Percentiles rank a stretch among this genome's conserved stretches.
These are phyloP conservation scores for Fremontodendron californicum DNA, from an alignment of 345 rosid genomes.

Conservation along the genomic window DNA sequence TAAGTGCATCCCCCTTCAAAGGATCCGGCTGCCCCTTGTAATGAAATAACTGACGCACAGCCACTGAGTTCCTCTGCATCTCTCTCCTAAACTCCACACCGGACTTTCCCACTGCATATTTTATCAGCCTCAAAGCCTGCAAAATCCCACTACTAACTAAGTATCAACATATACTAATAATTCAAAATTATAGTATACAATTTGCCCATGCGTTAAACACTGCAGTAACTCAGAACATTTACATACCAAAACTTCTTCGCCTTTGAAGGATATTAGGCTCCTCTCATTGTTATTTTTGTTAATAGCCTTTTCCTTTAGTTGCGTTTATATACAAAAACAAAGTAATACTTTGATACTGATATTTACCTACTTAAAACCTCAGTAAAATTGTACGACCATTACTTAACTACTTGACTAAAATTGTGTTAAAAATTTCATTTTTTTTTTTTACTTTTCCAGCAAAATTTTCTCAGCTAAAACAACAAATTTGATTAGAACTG, in stretches of 20 bases:
- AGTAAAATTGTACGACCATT: not conserved
- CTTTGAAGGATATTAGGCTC: not conserved
- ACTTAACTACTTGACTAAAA: not conserved
- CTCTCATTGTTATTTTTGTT: not conserved
- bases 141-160: not conserved
- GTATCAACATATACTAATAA: not conserved
- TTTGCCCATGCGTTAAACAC: not conserved
- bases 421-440: not conserved
- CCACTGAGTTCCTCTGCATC: slow-evolving; percentile 86
- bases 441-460: not conserved
- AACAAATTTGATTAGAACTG: not conserved
- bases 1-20: slow-evolving; percentile 87
- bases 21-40: slow-evolving; percentile 88
- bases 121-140: slow-evolving; percentile 67
- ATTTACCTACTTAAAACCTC: not conserved
- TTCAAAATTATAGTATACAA: not conserved
- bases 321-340: not conserved
- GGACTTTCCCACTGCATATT: slow-evolving; percentile 83
- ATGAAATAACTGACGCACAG: slow-evolving; percentile 75
- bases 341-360: not conserved
- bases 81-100: slow-evolving; percentile 90
- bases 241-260: not conserved
- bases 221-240: not conserved
- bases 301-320: not conserved
- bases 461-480: not conserved